Evolutionary conservation across 257 asterid species (phyloP), one percentile per base, ranked within the genome.

Genomic region (Jasminum sambac): DNA sequence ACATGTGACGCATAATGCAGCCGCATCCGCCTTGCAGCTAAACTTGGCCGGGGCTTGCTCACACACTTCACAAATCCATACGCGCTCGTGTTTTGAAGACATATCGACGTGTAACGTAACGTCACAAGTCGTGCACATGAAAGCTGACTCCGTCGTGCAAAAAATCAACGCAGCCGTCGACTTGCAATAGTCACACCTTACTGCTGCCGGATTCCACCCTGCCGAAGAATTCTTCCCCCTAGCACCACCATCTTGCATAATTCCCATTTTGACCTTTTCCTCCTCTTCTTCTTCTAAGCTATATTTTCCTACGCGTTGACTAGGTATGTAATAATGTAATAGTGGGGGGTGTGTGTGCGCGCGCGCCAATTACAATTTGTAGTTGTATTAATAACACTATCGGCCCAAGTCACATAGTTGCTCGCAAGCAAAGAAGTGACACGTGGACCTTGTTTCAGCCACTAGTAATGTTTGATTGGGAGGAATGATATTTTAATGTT

Each of bases 41-140:
- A 89, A 80, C 34, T 76, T 71, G 16, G 96, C 92, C 0, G 92
- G 96, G 0, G 89, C 92, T 23, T 84, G 97, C 78, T 90, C 90
- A 19, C 97, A 91, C n/a, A 89, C 95, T 63, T 87, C 96, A 57
- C 97, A 91, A 75, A 84, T 68, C 96, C 96, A 91, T 14, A 91
- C 95, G 0, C 92, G 89, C 68, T 77, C 90, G 72, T 89, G 97
- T 7, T 69, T 5, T 2, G 66, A 2, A 3, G 21, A n/a, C 37
- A 36, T 25, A 72, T 0, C 58, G 11, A 16, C 12, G 17, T 90
- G 96, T 66, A 72, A 61, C 37, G 75, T 81, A 12, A 84, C 70
- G 58, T 92, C 98, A 60, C 98, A 92, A 0, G 80, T 39, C 25
- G 83, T 42, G 78, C 98, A 92, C 85, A 90, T 66, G 74, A 85